Base-by-base conservation (phyloP, 2,329 filamentous ascomycete species). In the Colletotrichum orbiculare region DNA sequence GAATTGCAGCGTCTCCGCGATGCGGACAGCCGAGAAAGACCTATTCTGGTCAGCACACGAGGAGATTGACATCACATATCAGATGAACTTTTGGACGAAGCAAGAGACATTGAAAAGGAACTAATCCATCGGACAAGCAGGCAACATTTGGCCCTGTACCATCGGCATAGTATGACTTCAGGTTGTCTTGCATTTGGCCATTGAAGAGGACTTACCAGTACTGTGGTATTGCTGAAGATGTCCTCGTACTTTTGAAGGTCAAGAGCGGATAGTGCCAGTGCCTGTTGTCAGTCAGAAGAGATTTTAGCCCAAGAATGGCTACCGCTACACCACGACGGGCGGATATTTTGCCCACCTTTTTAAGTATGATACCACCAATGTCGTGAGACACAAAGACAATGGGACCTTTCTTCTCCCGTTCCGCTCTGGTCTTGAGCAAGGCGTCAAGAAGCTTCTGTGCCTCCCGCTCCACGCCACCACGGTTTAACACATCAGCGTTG, bases 341-440 rank as follows among this genome's bases (percentile, higher is more conserved):
- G 3, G 15, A 8, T 11, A 43, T 35, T 9, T 12, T 9, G 2
- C 48, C 15, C 13, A 60, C 57, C 57, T 41, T 64, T 38, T 64
- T 64, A 4, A 64, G 37, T 7, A 64, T 64, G 6, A 38, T 43
- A 33, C 61, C 61, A 3, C 61, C 61, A 17, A 64, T n/a, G 17
- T 64, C 61, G 12, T 64, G 61, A 15, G 17, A 17, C 6, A 64
- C 47, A 25, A 58, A 64, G 15, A 64, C 45, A 33, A 64, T 64
- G 15, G 61, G 54, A 6, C 7, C 25, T 42, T 35, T 43, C 9
- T 35, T 17, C 10, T 43, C 34, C 6, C 3, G 13, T 11, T 6
- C 7, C 8, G 9, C 2, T 34, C 17, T 42, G 38, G 42, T 54
- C 50, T 54, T 37, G 7, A 43, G 33, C 12, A 54, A 38, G 11